These are phyloP conservation scores for Leccinum obscurum DNA, from an alignment of 768 basidiomycete genomes.

Conservation along the genomic window DNA sequence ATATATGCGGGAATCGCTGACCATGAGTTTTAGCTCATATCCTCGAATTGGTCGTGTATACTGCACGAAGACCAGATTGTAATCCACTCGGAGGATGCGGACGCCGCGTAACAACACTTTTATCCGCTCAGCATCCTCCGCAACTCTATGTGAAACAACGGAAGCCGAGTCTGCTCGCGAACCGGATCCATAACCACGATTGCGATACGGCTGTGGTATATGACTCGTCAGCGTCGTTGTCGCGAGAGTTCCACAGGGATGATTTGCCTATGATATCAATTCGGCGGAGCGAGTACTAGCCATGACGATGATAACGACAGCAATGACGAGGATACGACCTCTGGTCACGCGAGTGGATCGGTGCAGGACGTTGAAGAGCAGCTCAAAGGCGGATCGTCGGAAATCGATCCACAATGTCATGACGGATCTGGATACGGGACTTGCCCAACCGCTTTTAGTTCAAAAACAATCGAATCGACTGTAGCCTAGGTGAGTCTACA, in stretches of 20 bases:
- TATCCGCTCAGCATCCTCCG: slow-evolving; percentile 51
- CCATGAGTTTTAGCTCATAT: slow-evolving; percentile 45
- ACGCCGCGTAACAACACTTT: slow-evolving; percentile 65
- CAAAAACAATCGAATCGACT: no score
- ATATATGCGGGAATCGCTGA: slow-evolving; percentile 4
- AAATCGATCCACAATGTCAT: neutral
- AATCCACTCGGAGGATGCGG: slow-evolving; percentile 71
- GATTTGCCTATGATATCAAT: slow-evolving; percentile 43
- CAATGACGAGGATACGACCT: slow-evolving; percentile 1
- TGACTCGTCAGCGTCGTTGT: neutral
- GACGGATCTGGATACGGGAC: slow-evolving; percentile 10
- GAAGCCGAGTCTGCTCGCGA: slow-evolving; percentile 20
- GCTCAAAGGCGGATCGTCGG: slow-evolving; percentile 8
- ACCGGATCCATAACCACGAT: slow-evolving; percentile 9
- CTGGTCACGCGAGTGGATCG: neutral
- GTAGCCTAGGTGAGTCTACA: no score
- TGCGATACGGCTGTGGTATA: slow-evolving; percentile 3
- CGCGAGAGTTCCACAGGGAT: slow-evolving; percentile 16
- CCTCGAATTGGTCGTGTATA: slow-evolving; percentile 79
- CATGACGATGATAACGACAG: neutral
- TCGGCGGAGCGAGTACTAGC: slow-evolving; percentile 16
- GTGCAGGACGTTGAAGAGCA: neutral
- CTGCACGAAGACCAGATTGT: slow-evolving; percentile 65
- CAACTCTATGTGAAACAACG: slow-evolving; percentile 26
- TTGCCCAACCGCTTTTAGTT: no score